phyloP scores from a whole-genome alignment of 148 eudicot species.

The Euryodendron excelsum region DNA sequence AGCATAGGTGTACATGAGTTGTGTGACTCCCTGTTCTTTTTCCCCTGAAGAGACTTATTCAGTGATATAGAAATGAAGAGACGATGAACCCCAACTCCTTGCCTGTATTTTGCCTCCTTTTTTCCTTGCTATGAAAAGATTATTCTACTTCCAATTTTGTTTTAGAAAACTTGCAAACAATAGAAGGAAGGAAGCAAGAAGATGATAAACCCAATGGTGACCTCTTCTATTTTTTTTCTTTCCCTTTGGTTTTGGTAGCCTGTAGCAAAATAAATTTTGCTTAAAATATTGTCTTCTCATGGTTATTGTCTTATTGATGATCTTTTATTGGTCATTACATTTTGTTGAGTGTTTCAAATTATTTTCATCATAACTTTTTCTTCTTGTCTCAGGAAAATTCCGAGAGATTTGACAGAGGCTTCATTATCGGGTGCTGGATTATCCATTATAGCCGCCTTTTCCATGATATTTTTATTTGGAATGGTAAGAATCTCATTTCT shows the following conservation, averaged over 20 bases:
- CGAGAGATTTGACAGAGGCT: constrained; percentile 97
- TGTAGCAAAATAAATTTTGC: not conserved
- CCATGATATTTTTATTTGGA: constrained; percentile 89
- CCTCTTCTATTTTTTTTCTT: not conserved
- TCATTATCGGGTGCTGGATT: constrained; percentile 94
- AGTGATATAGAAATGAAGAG: not conserved
- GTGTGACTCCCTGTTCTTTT: not conserved
- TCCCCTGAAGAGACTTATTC: not conserved
- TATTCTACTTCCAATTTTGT: not conserved
- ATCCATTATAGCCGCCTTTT: constrained; percentile 78
- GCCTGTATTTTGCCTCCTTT: not conserved
- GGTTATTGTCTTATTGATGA: not conserved
- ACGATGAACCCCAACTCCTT: not conserved
- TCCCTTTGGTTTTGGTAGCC: not conserved
- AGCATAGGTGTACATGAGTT: not conserved
- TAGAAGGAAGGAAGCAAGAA: not conserved
- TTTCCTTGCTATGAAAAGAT: not conserved
- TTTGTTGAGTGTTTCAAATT: not conserved
- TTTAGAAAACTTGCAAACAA: not conserved
- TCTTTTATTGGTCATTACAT: not conserved
- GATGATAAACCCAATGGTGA: not conserved
- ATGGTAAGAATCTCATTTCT: constrained; percentile 59
- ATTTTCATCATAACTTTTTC: not conserved
- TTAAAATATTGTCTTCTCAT: not conserved
- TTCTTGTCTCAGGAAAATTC: constrained; percentile 70